phyloP scores from a whole-genome alignment of 1,139 yeast species.

The Suhomyces coccinellae region DNA sequence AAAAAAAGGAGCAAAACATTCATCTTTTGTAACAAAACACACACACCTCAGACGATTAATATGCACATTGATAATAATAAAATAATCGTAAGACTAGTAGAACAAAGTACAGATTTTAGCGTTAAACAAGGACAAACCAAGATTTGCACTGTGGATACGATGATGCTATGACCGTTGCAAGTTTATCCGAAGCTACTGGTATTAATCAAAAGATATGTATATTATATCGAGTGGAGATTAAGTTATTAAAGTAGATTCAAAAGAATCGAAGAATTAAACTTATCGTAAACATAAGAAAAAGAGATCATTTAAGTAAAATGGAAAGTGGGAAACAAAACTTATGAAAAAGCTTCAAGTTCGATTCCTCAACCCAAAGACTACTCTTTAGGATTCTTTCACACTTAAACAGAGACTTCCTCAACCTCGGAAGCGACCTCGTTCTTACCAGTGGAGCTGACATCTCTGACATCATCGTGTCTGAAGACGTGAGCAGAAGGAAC shows the following conservation, averaged over 20 bases:
- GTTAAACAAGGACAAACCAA: too few species aligned
- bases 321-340: constrained; percentile 7
- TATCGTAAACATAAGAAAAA: constrained; percentile 5
- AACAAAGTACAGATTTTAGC: too few species aligned
- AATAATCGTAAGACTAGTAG: too few species aligned
- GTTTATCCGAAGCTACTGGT: too few species aligned
- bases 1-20: too few species aligned
- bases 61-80: too few species aligned
- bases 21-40: too few species aligned
- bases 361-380: constrained; percentile 3
- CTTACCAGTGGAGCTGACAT: constrained; percentile 22
- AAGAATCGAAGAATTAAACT: constrained; percentile 12
- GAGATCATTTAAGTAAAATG: not conserved
- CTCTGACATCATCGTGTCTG: constrained; percentile 20
- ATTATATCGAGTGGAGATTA: not conserved
- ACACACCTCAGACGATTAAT: too few species aligned
- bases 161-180: too few species aligned
- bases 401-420: constrained; percentile 25
- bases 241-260: constrained; percentile 2
- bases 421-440: constrained; percentile 25
- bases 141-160: too few species aligned
- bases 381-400: constrained; percentile 4
- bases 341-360: constrained; percentile 1
- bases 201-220: not conserved
- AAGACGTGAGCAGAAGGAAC: constrained; percentile 38